phyloP scores from a whole-genome alignment of 495 filamentous ascomycete species.

The Schizothecium vesticola region DNA sequence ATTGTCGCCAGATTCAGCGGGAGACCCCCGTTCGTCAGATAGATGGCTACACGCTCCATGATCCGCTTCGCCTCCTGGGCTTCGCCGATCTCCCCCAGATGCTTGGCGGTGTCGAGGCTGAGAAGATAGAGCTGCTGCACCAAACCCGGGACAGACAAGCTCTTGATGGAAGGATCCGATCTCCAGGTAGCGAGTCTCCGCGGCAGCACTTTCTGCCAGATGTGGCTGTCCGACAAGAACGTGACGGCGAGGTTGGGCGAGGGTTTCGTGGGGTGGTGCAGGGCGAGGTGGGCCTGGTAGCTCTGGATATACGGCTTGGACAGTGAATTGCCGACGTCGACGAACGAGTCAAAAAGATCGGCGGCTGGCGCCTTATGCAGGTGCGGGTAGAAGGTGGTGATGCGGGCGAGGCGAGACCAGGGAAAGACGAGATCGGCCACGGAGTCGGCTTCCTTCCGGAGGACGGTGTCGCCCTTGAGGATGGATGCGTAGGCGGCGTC shows the following conservation, averaged over 20 bases:
- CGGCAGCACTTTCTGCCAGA: not conserved
- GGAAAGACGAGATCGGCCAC: conserved; percentile 8
- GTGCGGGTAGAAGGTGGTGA: conserved; percentile 30
- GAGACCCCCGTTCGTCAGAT: not conserved
- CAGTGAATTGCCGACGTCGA: conserved; percentile 23
- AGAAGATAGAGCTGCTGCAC: conserved; percentile 11
- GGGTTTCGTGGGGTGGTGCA: conserved; percentile 39
- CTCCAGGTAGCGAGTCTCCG: not conserved
- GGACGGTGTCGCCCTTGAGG: conserved; percentile 24
- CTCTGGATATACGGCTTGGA: conserved; percentile 4
- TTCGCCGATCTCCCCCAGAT: conserved; percentile 17
- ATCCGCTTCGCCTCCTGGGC: conserved; percentile 16
- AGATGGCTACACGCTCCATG: conserved; percentile 2
- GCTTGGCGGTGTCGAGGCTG: conserved; percentile 23
- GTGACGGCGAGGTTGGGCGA: conserved; percentile 31
- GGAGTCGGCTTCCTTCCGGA: conserved; percentile 11
- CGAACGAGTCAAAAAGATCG: conserved; percentile 37
- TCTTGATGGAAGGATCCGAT: not conserved
- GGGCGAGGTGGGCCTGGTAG: conserved; percentile 34
- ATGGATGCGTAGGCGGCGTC: conserved; percentile 35
- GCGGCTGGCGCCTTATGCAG: conserved; percentile 27
- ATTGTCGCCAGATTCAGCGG: not conserved
- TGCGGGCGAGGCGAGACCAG: conserved; percentile 31
- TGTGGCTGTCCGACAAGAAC: conserved; percentile 15
- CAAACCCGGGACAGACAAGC: not conserved